Base-by-base conservation (phyloP, 805 yeast species). In the Brettanomyces anomalus region DNA sequence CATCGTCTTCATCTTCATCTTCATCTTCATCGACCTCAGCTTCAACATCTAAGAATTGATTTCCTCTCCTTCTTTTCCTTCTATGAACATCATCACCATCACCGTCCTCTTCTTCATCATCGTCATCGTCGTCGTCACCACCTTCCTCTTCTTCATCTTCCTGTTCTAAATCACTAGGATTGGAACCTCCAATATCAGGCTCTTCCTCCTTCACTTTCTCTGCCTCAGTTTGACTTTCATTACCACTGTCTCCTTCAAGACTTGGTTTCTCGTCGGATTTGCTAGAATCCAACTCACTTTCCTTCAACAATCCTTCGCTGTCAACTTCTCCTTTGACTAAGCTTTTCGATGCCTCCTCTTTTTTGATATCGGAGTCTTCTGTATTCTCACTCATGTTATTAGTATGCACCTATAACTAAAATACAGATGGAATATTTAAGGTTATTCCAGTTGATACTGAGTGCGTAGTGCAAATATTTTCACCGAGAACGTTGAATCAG, bases 21-120 rank as follows among this genome's bases (percentile, higher is more conserved):
- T 93, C 97, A 51, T 93, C 97, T 47, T 90, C 97, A 62, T 90
- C 95, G 45, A 93, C 98, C 62, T 90, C 97, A 46, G 97, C 98
- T 70, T 93, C 97, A 43, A 93, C 95, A 85, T 93, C 98, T 65
- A 93, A 73, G 63, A 88, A 93, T 70, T 84, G 89, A 62, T 90
- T 90, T 46, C 72, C 73, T 55, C 76, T 66, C 57, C 72, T 67
- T 48, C 68, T 72, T 46, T 67, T 67, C 39, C 66, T 64, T 37
- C 72, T 68, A 4, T 69, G 70, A n/a, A 65, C 63, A 5, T 68
- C 74, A 13, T 73, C 82, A 2, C 74, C 85, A 0, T 79, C 86
- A 0, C 79, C 76, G 0, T 61, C 76, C 0, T 71, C 76, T 0
- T 73, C 79, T 1, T 73, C 79, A 0, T 68, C 79, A 0, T 72